Percentiles rank a stretch among this genome's conserved stretches.
Conservation (phyloP, 2,329 filamentous ascomycete genomes). For the Hypoxylon sp. region DNA sequence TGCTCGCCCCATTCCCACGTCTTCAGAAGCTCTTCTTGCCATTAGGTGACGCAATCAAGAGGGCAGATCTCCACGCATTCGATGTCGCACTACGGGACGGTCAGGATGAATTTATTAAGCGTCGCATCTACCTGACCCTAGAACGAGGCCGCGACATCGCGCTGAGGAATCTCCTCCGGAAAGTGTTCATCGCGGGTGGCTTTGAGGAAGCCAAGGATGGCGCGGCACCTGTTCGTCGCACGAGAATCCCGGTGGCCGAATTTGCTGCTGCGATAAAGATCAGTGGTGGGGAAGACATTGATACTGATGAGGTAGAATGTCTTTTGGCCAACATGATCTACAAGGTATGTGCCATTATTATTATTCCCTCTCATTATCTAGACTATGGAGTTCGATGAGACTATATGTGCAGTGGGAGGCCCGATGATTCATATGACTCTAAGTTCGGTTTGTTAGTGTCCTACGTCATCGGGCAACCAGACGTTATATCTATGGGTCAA, state of each 20-base stretch:
- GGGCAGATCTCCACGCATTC: conserved; percentile 86
- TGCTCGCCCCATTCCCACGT: conserved; percentile 82
- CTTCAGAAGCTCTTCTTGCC: conserved; percentile 85
- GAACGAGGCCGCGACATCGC: conserved; percentile 94
- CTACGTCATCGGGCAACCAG: neutral
- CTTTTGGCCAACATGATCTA: conserved; percentile 97
- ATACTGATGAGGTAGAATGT: conserved; percentile 95
- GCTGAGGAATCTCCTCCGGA: conserved; percentile 89
- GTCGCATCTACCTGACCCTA: conserved; percentile 93
- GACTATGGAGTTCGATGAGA: neutral
- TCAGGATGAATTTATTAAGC: conserved; percentile 93
- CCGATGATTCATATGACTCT: conserved; percentile 5
- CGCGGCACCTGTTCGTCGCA: conserved; percentile 74
- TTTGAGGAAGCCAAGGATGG: conserved; percentile 83
- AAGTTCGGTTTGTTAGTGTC: neutral
- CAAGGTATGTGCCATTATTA: conserved; percentile 75
- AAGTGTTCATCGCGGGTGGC: conserved; percentile 88
- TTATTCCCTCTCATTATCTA: neutral
- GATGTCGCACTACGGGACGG: conserved; percentile 84
- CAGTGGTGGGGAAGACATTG: conserved; percentile 76
- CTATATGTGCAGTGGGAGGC: neutral
- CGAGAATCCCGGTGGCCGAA: conserved; percentile 84
- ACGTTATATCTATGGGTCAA: neutral
- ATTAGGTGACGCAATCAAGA: conserved; percentile 82
- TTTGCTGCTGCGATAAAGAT: conserved; percentile 89